Evolutionary conservation across 2,329 filamentous ascomycete genomes (phyloP), one percentile per base, ranked within the genome.

Genomic region (Fusarium sp.): DNA sequence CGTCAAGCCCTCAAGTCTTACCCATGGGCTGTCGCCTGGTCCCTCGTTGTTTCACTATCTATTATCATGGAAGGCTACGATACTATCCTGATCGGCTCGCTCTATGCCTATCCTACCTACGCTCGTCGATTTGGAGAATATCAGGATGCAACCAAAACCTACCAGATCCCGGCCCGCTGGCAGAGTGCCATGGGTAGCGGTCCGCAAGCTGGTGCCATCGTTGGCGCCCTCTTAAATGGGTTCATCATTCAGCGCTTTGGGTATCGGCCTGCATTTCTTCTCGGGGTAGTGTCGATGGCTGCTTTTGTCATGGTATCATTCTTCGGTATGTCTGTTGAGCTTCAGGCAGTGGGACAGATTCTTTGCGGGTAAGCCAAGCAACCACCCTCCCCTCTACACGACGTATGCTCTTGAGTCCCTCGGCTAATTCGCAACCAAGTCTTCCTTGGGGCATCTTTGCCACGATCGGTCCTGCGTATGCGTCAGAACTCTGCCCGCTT

Each of bases 261-360:
- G 2, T 50, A 50, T 5, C 47, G 47, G 1, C 47, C 47, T 35
- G 47, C 47, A 1, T 50, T 50, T 5, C 6, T 50, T 33, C 16
- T 50, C 11, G 47, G 47, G 0, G 47, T 50, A 0, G 28, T 50
- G 0, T 13, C 33, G 8, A 33, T 50, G 30, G 8, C 47, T 23
- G 21, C 47, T 3, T 50, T 50, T 33, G 47, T 50, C 11, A 23
- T 50, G 21, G 30, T 50, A 3, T 50, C 47, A 5, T 50, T 50
- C 47, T 50, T 50, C 3, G 47, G 47, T 15, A 50, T 50, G 47
- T 50, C 30, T n/a, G 47, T 50, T 33, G 30, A 50, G 47, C 47
- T 50, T 7, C 47, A 50, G 1, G 47, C 47, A 13, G 47, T 50
- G n/a, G 47, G 47, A 33, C 47, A 50, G 47, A 33, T 50, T 50